phyloP scores from a whole-genome alignment of 2,329 filamentous ascomycete genomes.

The Aspergillus ochraceoroseus region DNA sequence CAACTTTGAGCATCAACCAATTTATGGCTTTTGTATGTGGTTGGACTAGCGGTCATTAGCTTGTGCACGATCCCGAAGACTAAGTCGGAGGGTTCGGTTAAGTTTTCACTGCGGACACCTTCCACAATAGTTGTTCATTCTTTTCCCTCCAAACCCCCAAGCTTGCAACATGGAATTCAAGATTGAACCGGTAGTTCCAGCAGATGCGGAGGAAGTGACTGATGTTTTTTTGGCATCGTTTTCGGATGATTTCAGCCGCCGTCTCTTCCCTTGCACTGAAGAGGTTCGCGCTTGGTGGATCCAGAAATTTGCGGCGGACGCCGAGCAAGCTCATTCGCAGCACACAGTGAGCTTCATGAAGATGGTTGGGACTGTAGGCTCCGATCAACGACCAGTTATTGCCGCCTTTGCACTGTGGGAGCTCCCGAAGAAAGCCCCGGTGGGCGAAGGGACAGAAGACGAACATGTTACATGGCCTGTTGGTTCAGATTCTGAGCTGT shows the following conservation, averaged over 20 bases:
- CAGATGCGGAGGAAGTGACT: background rate
- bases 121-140: too few species aligned
- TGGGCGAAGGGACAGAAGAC: background rate
- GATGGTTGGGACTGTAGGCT: conserved; percentile 1
- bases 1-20: too few species aligned
- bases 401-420: conserved; percentile 13
- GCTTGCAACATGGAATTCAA: conserved; percentile 2
- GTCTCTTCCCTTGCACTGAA: conserved; percentile 8
- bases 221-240: conserved; percentile 9
- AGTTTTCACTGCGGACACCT: too few species aligned
- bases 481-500: conserved; percentile 10
- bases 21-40: too few species aligned
- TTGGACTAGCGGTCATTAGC: too few species aligned
- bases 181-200: conserved; percentile 1
- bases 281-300: conserved; percentile 9
- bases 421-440: background rate
- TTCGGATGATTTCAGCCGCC: conserved; percentile 9
- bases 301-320: background rate
- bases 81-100: too few species aligned
- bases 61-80: too few species aligned
- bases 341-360: conserved; percentile 1
- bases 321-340: background rate
- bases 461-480: conserved; percentile 6
- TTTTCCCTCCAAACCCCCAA: too few species aligned
- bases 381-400: background rate